These are phyloP conservation scores for Myxozyma kluyveri DNA, from an alignment of 805 yeast genomes.

Conservation along the genomic window DNA sequence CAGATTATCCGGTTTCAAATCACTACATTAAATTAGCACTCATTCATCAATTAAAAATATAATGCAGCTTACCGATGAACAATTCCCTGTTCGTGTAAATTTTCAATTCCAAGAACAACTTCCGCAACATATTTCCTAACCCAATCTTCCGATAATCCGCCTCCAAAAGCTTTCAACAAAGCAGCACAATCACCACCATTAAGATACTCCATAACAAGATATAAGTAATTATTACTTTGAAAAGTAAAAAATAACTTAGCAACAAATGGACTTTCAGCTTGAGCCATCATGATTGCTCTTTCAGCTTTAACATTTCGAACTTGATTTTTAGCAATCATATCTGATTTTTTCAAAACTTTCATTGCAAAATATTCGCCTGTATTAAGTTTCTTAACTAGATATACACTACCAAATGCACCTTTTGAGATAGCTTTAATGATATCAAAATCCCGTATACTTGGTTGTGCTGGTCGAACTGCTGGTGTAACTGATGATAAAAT, in stretches of 20 bases:
- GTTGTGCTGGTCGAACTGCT: slow-evolving; percentile 51
- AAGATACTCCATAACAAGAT: slow-evolving; percentile 92
- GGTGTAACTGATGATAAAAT: slow-evolving; percentile 65
- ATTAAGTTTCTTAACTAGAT: slow-evolving; percentile 71
- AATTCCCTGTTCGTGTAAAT: slow-evolving; percentile 81
- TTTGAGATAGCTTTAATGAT: slow-evolving; percentile 88
- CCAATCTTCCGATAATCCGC: slow-evolving; percentile 82
- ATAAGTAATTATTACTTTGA: slow-evolving; percentile 81
- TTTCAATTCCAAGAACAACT: slow-evolving; percentile 84
- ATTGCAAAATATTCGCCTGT: slow-evolving; percentile 97
- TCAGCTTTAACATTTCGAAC: slow-evolving; percentile 92
- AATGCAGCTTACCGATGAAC: slow-evolving; percentile 58
- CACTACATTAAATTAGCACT: slow-evolving; percentile 42
- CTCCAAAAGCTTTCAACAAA: slow-evolving; percentile 72
- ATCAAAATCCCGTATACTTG: slow-evolving; percentile 84
- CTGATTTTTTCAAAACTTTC: slow-evolving; percentile 84
- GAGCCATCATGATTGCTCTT: slow-evolving; percentile 97
- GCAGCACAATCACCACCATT: slow-evolving; percentile 97
- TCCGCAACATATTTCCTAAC: slow-evolving; percentile 77
- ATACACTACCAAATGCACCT: slow-evolving; percentile 97
- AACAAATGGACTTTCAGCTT: slow-evolving; percentile 87
- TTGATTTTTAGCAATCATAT: slow-evolving; percentile 96
- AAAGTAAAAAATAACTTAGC: slow-evolving; percentile 85
- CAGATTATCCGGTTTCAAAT: slow-evolving; percentile 90
- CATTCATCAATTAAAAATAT: neutral